phyloP scores from a whole-genome alignment of 331 rosid genomes.

The Malus hybrid region DNA sequence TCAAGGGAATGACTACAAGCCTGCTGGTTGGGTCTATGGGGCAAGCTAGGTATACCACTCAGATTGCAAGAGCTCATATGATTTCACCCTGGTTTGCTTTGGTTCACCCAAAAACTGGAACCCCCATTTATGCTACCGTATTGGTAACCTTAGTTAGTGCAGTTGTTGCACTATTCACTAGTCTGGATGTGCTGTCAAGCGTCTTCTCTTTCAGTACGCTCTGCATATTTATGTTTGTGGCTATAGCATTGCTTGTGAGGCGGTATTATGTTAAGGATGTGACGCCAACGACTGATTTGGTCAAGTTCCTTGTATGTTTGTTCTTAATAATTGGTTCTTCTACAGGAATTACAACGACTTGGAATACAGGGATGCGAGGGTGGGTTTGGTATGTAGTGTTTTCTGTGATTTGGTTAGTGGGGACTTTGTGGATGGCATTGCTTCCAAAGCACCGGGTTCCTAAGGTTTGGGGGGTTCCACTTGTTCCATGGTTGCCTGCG shows the following conservation, averaged over 20 bases:
- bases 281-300: conserved; percentile 25
- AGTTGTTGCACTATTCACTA: conserved; percentile 60
- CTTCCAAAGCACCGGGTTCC: conserved; percentile 50
- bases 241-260: conserved; percentile 64
- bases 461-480: conserved; percentile 74
- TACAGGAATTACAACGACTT: conserved; percentile 31
- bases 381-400: conserved; percentile 55
- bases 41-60: conserved; percentile 78
- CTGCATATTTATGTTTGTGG: conserved; percentile 75
- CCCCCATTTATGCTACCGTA: conserved; percentile 76
- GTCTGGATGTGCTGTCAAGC: conserved; percentile 75
- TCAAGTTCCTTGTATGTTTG: conserved; percentile 38
- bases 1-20: conserved; percentile 95
- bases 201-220: conserved; percentile 82
- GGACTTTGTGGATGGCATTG: conserved; percentile 45
- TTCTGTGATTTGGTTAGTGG: conserved; percentile 40
- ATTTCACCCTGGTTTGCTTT: conserved; percentile 81
- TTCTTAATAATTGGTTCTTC: conserved; percentile 43
- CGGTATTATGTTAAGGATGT: conserved; percentile 52
- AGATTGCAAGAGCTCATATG: conserved; percentile 83
- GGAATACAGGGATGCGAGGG: conserved; percentile 27
- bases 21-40: conserved; percentile 83
- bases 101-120: conserved; percentile 74
- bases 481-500: conserved; percentile 78
- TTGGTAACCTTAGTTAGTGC: conserved; percentile 55